Evolutionary conservation across 176 grass and related monocot species (phyloP).

Genomic region (Juncus effusus): DNA sequence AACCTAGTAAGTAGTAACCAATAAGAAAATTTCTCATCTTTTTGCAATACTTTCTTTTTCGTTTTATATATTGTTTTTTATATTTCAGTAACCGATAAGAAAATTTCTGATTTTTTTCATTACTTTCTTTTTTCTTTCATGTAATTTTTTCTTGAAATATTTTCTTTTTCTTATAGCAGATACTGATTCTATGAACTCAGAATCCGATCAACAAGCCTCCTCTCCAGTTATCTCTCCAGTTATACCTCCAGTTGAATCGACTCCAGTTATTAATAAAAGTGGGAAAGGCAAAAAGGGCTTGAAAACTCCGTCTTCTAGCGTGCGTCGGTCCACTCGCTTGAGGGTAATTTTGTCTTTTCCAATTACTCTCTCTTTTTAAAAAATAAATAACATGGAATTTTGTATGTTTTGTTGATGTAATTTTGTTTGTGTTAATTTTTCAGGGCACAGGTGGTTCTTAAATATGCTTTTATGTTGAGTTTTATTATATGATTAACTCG

Average conservation of each 20-base stretch:
- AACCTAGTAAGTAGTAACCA: too few relatives aligned
- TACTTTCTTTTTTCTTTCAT: too few relatives aligned
- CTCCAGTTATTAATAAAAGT: conserved; percentile 37
- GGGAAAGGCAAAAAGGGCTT: conserved; percentile 33
- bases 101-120: too few relatives aligned
- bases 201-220: conserved; percentile 27
- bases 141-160: too few relatives aligned
- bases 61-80: too few relatives aligned
- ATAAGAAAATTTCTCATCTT: too few relatives aligned
- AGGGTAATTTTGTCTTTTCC: conserved; percentile 32
- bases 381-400: background rate
- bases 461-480: too few relatives aligned
- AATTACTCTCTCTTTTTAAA: conserved; percentile 5
- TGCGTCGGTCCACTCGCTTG: conserved; percentile 36
- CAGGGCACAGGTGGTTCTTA: background rate
- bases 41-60: too few relatives aligned
- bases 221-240: conserved; percentile 41
- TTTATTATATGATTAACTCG: too few relatives aligned
- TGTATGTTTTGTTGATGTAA: background rate
- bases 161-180: conserved; percentile 33
- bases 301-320: conserved; percentile 19
- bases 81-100: too few relatives aligned
- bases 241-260: conserved; percentile 28
- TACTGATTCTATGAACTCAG: conserved; percentile 15
- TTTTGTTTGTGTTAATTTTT: background rate